Percentiles rank a stretch among this genome's conserved stretches.
Conservation (phyloP, 2,329 filamentous ascomycete species). For the Pseudogymnoascus sp. region DNA sequence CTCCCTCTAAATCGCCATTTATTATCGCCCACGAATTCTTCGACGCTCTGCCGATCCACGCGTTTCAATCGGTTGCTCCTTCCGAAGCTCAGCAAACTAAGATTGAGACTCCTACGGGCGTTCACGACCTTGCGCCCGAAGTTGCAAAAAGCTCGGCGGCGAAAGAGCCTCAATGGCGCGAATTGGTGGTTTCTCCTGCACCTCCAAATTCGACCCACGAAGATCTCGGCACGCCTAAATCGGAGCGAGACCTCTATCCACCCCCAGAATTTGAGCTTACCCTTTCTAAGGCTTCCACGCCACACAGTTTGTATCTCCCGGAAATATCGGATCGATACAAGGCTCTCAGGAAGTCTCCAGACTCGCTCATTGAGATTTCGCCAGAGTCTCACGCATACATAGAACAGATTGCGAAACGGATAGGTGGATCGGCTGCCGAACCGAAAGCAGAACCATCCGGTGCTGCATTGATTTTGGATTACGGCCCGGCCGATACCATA, state of each 20-base stretch:
- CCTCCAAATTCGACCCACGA: constrained; percentile 46
- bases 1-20: constrained; percentile 68
- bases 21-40: constrained; percentile 98
- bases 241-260: constrained; percentile 38
- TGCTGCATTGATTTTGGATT: constrained; percentile 91
- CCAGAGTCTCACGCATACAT: constrained; percentile 78
- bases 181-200: constrained; percentile 67
- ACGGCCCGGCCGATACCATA: constrained; percentile 70
- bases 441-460: constrained; percentile 60
- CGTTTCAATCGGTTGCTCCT: constrained; percentile 68
- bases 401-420: constrained; percentile 71
- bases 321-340: constrained; percentile 73
- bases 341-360: constrained; percentile 56
- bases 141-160: constrained; percentile 17
- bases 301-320: constrained; percentile 77
- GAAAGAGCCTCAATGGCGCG: constrained; percentile 62
- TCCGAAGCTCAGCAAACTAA: constrained; percentile 16
- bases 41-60: constrained; percentile 91
- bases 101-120: constrained; percentile 34
- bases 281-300: constrained; percentile 64
- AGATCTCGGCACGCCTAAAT: constrained; percentile 45
- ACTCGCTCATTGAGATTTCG: constrained; percentile 77
- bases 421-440: constrained; percentile 56
- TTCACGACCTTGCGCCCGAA: constrained; percentile 27
- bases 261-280: constrained; percentile 81